Evolutionary conservation across 2,329 filamentous ascomycete species (phyloP), one percentile per base, ranked within the genome.

Genomic region (Fusarium miscanthi): DNA sequence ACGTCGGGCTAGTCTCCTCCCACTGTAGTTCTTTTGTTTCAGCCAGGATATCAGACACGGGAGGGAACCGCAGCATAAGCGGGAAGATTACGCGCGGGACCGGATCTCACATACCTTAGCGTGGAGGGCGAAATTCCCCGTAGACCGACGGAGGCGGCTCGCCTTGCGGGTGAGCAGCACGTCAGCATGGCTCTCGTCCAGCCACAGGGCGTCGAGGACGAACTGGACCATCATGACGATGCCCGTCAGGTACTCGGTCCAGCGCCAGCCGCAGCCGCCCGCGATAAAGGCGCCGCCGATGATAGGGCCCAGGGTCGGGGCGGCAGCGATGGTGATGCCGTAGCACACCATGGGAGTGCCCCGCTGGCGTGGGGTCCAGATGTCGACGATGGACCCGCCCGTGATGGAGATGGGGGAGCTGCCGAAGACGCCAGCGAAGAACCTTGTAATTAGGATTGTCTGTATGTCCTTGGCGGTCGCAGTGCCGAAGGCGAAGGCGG

Each of bases 381-480:
- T 56, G 27, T 56, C 52, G 30, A 56, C 52, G 1, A 56, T 43
- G 21, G 52, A 56, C 2, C 52, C 52, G 16, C 52, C 52, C 13
- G 52, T 56, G n/a, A 56, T 56, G 37, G 52, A 56, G 52, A 56
- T 43, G 16, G 52, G 52, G 52, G 52, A 56, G 37, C 52, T 56
- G 38, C 52, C 52, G 38, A 56, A 56, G n/a, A 56, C 52, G 27
- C 52, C 52, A 5, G 37, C 52, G 10, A 56, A 56, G 38, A 56
- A 56, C 21, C 52, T 23, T 42, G 52, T 43, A 6, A 43, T 56
- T 19, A 56, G 52, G 52, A 56, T 56, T 11, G 52, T 56, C 27
- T 56, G 52, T 37, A 56, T 56, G 9, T 56, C 52, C 52, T 56
- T 56, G 38, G 52, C 52, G 6, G 52, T 56, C 25, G 52, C 52